These are phyloP conservation scores for Calonectria fujianensis DNA, from an alignment of 2,329 filamentous ascomycete species.

Conservation along the genomic window DNA sequence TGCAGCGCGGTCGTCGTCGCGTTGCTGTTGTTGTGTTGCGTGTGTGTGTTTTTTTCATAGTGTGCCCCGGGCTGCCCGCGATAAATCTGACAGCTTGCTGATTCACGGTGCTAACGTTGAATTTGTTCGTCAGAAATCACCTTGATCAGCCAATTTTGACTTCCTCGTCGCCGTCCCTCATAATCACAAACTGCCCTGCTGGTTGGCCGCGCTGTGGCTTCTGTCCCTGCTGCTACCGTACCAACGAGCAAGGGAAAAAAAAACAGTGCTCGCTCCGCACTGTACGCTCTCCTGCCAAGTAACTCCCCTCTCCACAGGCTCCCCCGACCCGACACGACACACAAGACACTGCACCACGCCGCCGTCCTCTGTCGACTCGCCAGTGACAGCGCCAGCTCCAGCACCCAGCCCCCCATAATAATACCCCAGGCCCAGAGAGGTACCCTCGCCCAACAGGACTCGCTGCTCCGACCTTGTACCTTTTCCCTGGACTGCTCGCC, in stretches of 20 bases:
- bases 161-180: slow-evolving; percentile 14
- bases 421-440: slow-evolving; percentile 47
- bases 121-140: slow-evolving; percentile 29
- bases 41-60: slow-evolving; percentile 21
- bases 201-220: slow-evolving; percentile 15
- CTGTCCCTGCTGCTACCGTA: slow-evolving; percentile 31
- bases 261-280: slow-evolving; percentile 47
- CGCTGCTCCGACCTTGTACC: slow-evolving; percentile 42
- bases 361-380: slow-evolving; percentile 26
- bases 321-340: slow-evolving; percentile 28
- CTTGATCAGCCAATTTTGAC: slow-evolving; percentile 36
- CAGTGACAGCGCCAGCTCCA: slow-evolving; percentile 31
- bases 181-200: slow-evolving; percentile 6
- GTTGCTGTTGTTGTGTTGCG: not conserved
- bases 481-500: slow-evolving; percentile 27
- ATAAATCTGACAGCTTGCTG: slow-evolving; percentile 14
- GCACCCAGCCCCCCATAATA: slow-evolving; percentile 40
- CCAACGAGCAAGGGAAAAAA: slow-evolving; percentile 20
- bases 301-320: slow-evolving; percentile 4
- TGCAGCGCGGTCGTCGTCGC: slow-evolving; percentile 15
- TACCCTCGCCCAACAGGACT: slow-evolving; percentile 35
- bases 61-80: not conserved
- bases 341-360: slow-evolving; percentile 35
- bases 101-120: slow-evolving; percentile 30
- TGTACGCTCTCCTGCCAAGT: slow-evolving; percentile 33